Base-by-base conservation (phyloP, 805 yeast species). In the Candida oleophila region DNA sequence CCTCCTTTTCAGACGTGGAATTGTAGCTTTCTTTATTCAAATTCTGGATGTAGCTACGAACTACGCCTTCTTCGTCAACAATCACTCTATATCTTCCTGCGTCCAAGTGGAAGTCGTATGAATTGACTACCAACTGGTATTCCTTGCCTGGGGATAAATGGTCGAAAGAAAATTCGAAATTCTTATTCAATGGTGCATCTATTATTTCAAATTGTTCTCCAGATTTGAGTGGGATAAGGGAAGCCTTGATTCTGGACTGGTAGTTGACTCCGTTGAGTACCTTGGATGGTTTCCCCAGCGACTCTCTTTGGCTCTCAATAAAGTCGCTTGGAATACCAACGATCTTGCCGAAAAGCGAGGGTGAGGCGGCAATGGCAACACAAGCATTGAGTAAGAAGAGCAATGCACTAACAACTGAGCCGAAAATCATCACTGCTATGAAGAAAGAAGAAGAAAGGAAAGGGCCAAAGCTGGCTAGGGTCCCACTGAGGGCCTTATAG, bases 221-320 rank as follows among this genome's bases (percentile, higher is more conserved):
- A 22, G 15, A 4, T n/a, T 43, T 11, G 16, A 56, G 25, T 20
- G 46, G 46, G 4, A 49, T 42, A 42, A 68, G 54, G 21, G 53
- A 49, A 19, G 71, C 57, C 18, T 59, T 60, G 44, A 69, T 56
- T 43, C 74, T 53, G 19, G 59, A 50, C 43, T 61, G 72, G 41
- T 61, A 66, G 49, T 71, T 69, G 28, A 60, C 51, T 2, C 72
- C 72, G 49, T 72, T 72, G 28, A 68, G 53, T 2, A 71, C 54
- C 9, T 44, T 40, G 11, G 38, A 46, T 12, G 49, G 47, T 16
- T 45, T 49, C 38, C 28, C 45, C 3, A 37, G 47, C 4, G 42
- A 16, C 5, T 18, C 30, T 32, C n/a, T 22, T 15, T 39, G 42
- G 15, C 19, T 19, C 4, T 18, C 42, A 15, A 22, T 16, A 20